phyloP scores from a whole-genome alignment of 352 stramenopile species.

The Phytophthora constricta region DNA sequence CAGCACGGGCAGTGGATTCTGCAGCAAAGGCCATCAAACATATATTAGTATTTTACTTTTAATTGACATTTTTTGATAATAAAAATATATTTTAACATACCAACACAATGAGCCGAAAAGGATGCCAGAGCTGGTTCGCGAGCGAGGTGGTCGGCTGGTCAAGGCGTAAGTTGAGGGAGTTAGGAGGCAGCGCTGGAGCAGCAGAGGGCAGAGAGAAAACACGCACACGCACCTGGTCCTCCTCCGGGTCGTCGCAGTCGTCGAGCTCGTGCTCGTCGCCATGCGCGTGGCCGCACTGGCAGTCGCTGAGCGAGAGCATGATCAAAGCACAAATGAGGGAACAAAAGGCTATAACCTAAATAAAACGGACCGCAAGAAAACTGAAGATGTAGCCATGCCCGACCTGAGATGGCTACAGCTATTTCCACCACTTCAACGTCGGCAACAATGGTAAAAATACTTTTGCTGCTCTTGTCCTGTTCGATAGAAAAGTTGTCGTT shows the following conservation, averaged over 20 bases:
- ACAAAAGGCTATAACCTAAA: neutral
- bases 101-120: conserved; percentile 65
- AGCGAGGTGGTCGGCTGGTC: conserved; percentile 37
- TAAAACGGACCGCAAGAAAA: neutral
- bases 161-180: conserved; percentile 3
- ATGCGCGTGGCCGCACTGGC: conserved; percentile 41
- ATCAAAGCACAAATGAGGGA: neutral
- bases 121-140: conserved; percentile 76
- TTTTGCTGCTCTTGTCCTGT: neutral
- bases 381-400: neutral
- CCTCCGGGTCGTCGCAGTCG: conserved; percentile 14
- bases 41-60: neutral
- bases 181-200: neutral
- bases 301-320: conserved; percentile 42
- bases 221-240: conserved; percentile 31
- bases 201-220: neutral
- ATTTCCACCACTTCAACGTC: conserved; percentile 2
- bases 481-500: neutral
- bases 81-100: conserved; percentile 39
- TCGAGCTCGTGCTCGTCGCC: conserved; percentile 21
- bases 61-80: neutral
- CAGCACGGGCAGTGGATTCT: conserved; percentile 71
- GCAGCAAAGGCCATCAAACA: neutral
- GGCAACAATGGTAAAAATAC: conserved; percentile 1
- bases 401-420: neutral